phyloP scores from a whole-genome alignment of 305 asterid genomes.

The Coffea humblotiana region DNA sequence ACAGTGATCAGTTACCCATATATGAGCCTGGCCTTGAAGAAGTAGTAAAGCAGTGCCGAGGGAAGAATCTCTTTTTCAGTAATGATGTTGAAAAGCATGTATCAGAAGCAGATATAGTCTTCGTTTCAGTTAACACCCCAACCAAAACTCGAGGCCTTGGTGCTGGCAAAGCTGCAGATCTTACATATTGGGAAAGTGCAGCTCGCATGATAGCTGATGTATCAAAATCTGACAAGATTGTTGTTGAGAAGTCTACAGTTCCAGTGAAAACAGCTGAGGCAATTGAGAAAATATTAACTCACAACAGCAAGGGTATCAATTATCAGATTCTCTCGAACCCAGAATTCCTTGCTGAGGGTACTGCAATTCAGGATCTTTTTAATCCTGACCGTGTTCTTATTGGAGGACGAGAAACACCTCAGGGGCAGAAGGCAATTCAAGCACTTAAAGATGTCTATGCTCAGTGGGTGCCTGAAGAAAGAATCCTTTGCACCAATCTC shows the following conservation, averaged over 20 bases:
- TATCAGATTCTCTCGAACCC: slow-evolving; percentile 87
- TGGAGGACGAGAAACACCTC: slow-evolving; percentile 91
- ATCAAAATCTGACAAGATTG: slow-evolving; percentile 80
- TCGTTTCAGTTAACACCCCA: slow-evolving; percentile 87
- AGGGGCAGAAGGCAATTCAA: slow-evolving; percentile 71
- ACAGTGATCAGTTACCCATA: slow-evolving; percentile 81
- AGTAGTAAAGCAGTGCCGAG: slow-evolving; percentile 84
- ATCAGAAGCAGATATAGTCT: slow-evolving; percentile 74
- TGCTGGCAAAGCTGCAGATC: slow-evolving; percentile 90
- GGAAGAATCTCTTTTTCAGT: slow-evolving; percentile 87
- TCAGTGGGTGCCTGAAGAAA: slow-evolving; percentile 75
- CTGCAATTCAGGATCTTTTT: slow-evolving; percentile 79
- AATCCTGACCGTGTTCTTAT: slow-evolving; percentile 84
- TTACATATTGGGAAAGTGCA: slow-evolving; percentile 94
- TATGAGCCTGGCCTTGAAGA: slow-evolving; percentile 96
- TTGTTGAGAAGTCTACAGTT: slow-evolving; percentile 88
- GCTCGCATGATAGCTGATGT: slow-evolving; percentile 97
- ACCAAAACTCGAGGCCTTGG: slow-evolving; percentile 92
- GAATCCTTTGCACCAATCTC: slow-evolving; percentile 72
- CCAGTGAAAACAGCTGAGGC: slow-evolving; percentile 96
- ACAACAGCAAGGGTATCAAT: slow-evolving; percentile 83
- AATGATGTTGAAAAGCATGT: slow-evolving; percentile 91
- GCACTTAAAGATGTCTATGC: slow-evolving; percentile 71
- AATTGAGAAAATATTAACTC: slow-evolving; percentile 74
- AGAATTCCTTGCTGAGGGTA: slow-evolving; percentile 89